Evolutionary conservation across 345 rosid species (phyloP).

Genomic region (Camelina hispida): DNA sequence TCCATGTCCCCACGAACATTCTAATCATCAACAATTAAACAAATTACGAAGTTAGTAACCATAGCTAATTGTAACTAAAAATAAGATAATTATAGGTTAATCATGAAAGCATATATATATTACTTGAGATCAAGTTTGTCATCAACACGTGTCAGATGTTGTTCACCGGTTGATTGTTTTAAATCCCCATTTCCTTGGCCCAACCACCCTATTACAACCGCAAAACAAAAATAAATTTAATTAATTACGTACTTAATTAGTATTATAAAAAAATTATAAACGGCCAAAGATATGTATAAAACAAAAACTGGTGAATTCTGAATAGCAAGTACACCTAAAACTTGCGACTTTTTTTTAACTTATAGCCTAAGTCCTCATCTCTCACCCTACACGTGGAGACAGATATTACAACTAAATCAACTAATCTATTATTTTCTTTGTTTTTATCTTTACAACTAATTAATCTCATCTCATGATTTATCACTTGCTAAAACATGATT

Average conservation of each 20-base stretch:
- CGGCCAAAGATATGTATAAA: constrained; percentile 30
- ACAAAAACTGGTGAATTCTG: constrained; percentile 38
- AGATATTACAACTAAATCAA: constrained; percentile 41
- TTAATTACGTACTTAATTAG: neutral
- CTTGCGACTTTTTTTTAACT: constrained; percentile 35
- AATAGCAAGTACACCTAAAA: constrained; percentile 49
- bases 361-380: constrained; percentile 16
- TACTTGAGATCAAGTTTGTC: constrained; percentile 66
- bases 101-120: constrained; percentile 2
- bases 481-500: constrained; percentile 3
- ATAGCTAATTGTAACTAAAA: neutral
- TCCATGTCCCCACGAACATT: constrained; percentile 95
- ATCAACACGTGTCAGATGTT: constrained; percentile 41
- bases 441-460: constrained; percentile 19
- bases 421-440: constrained; percentile 20
- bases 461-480: constrained; percentile 36
- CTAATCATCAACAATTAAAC: constrained; percentile 43
- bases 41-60: constrained; percentile 21
- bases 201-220: constrained; percentile 53
- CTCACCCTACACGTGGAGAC: constrained; percentile 48
- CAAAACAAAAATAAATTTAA: constrained; percentile 24
- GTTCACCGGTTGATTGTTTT: constrained; percentile 36
- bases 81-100: constrained; percentile 2
- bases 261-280: neutral
- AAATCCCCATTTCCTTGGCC: constrained; percentile 46